Conservation (phyloP, 129 eudicot genomes). For the Chrysanthemum seticuspe region DNA sequence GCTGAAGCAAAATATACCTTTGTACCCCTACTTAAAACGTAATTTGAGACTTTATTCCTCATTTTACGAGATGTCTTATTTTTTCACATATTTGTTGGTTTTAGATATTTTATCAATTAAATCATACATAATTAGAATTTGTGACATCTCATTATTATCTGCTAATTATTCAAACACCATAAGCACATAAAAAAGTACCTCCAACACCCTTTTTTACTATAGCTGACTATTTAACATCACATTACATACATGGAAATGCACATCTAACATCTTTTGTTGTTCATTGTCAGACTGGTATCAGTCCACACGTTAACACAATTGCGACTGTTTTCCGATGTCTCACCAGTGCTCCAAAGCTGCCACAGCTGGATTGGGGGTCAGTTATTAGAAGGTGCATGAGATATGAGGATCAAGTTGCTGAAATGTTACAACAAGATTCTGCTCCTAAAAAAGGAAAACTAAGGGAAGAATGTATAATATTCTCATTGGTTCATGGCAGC, state of each 20-base stretch:
- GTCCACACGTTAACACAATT: constrained; percentile 50
- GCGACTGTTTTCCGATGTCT: constrained; percentile 66
- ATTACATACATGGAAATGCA: not conserved
- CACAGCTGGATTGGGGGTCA: constrained; percentile 80
- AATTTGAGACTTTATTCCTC: not conserved
- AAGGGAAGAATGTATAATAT: constrained; percentile 63
- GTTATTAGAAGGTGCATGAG: constrained; percentile 80
- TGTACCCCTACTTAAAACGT: not conserved
- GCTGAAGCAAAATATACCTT: not conserved
- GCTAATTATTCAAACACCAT: not conserved
- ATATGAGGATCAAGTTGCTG: constrained; percentile 54
- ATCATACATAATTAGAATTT: not conserved
- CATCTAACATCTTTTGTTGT: constrained; percentile 4
- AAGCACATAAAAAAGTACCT: constrained; percentile 12
- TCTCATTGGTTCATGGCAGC: constrained; percentile 70
- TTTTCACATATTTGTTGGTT: not conserved
- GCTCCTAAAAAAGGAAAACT: constrained; percentile 42
- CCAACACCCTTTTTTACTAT: not conserved
- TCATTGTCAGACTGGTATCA: constrained; percentile 36
- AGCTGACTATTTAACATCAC: not conserved
- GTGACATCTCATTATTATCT: not conserved
- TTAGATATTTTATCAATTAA: constrained; percentile 6
- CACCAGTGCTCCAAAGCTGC: constrained; percentile 77
- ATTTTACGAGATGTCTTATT: not conserved
- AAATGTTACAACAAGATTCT: constrained; percentile 27